Conservation (phyloP, 78 protist species). For the Cavenderia fasciculata region DNA sequence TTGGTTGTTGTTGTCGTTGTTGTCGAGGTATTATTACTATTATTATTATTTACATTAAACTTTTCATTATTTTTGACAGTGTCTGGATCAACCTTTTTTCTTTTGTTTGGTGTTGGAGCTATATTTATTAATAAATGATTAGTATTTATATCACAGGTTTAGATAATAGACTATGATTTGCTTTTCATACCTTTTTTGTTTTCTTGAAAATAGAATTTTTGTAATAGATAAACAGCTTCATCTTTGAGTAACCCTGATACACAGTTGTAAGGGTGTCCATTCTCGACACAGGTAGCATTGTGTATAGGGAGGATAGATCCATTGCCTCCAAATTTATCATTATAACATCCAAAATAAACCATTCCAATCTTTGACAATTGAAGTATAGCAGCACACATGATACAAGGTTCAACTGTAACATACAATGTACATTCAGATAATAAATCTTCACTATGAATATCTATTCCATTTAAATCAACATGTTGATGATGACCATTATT, state of each 20-base stretch:
- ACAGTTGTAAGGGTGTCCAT: conserved; percentile 54
- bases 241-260: conserved; percentile 44
- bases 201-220: conserved; percentile 56
- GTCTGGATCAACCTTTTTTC: conserved; percentile 63
- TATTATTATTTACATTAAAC: too few species aligned
- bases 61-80: neutral
- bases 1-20: too few species aligned
- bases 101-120: conserved; percentile 74
- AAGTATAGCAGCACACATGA: conserved; percentile 60
- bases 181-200: conserved; percentile 56
- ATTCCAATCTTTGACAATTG: conserved; percentile 21
- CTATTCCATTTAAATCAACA: conserved; percentile 1
- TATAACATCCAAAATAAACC: conserved; percentile 61
- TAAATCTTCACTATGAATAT: neutral
- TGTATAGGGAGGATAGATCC: conserved; percentile 43
- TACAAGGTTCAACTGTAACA: conserved; percentile 74
- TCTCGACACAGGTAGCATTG: neutral
- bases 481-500: too few species aligned
- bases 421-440: conserved; percentile 49
- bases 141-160: too few species aligned
- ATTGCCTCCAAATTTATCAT: conserved; percentile 78
- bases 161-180: too few species aligned
- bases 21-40: too few species aligned
- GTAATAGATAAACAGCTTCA: conserved; percentile 46
- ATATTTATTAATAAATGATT: neutral